Percentiles rank a stretch among this genome's conserved stretches.
Conservation (phyloP, 2,329 filamentous ascomycete genomes). For the Colletotrichum sp. region DNA sequence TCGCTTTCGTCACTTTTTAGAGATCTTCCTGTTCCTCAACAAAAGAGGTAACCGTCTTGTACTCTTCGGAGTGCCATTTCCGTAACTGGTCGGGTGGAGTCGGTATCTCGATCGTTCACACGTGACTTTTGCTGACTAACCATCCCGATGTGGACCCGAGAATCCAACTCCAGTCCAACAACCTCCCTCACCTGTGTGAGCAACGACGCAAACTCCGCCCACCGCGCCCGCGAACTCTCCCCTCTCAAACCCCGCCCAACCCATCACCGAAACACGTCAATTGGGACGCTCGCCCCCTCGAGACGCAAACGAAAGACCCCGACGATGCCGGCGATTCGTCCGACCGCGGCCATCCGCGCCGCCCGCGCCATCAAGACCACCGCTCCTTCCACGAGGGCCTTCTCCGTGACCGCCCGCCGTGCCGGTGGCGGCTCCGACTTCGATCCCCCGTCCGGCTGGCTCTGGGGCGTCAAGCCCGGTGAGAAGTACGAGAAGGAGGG, state of each 20-base stretch:
- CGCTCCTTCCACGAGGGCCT: slow-evolving; percentile 35
- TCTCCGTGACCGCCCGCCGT: slow-evolving; percentile 50
- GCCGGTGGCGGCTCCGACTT: slow-evolving; percentile 67
- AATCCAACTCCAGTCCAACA: slow-evolving; percentile 21
- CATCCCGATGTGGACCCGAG: slow-evolving; percentile 10
- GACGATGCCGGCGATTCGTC: slow-evolving; percentile 23
- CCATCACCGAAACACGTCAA: not conserved
- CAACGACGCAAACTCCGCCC: slow-evolving; percentile 16
- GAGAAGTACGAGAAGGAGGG: slow-evolving; percentile 97
- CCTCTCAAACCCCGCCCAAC: not conserved
- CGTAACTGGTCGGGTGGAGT: slow-evolving; percentile 9
- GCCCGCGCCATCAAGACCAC: slow-evolving; percentile 38
- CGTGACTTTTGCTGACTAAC: slow-evolving; percentile 11
- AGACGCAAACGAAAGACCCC: not conserved
- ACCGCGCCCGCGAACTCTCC: slow-evolving; percentile 2
- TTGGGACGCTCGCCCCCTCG: not conserved
- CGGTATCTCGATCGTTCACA: not conserved
- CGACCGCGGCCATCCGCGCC: slow-evolving; percentile 23
- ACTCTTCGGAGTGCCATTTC: not conserved
- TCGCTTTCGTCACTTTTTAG: not conserved
- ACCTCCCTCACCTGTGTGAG: slow-evolving; percentile 10
- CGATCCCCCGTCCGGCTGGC: slow-evolving; percentile 89
- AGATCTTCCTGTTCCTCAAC: not conserved
- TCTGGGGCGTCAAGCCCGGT: slow-evolving; percentile 92
- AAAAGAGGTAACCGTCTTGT: not conserved